phyloP scores from a whole-genome alignment of 305 asterid genomes.

The Solanum hybrid region DNA sequence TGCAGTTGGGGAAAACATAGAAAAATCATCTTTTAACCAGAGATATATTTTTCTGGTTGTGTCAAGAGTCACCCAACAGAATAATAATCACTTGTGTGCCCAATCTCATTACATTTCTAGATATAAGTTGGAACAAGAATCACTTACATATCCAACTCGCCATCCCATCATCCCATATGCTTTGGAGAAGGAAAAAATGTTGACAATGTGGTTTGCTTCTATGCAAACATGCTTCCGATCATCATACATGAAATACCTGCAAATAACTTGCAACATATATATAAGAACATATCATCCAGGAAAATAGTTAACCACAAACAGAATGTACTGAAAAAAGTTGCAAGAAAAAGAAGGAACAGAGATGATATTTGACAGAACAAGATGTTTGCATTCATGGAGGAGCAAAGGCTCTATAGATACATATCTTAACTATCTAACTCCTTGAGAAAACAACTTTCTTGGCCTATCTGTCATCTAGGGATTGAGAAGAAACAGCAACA shows the following conservation, averaged over 20 bases:
- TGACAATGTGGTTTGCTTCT: conserved; percentile 81
- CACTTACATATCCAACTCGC: conserved; percentile 99
- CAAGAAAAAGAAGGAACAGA: neutral
- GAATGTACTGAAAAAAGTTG: neutral
- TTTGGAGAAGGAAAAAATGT: conserved; percentile 88
- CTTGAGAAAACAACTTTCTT: neutral
- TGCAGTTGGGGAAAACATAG: neutral
- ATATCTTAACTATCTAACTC: neutral
- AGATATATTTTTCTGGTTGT: neutral
- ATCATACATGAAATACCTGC: conserved; percentile 97
- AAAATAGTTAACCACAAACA: neutral
- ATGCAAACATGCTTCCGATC: conserved; percentile 69
- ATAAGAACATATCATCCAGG: neutral
- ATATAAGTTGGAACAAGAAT: neutral
- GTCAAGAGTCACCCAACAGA: neutral
- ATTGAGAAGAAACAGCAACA: neutral
- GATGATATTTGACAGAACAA: neutral
- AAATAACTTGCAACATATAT: neutral
- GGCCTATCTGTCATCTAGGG: neutral
- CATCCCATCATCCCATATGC: conserved; percentile 99
- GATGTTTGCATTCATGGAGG: neutral
- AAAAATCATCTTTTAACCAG: neutral
- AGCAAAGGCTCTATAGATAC: neutral
- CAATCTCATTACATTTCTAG: neutral
- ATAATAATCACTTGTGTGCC: neutral